Conservation (phyloP, 2,329 filamentous ascomycete genomes). For the Aspergillus niger region DNA sequence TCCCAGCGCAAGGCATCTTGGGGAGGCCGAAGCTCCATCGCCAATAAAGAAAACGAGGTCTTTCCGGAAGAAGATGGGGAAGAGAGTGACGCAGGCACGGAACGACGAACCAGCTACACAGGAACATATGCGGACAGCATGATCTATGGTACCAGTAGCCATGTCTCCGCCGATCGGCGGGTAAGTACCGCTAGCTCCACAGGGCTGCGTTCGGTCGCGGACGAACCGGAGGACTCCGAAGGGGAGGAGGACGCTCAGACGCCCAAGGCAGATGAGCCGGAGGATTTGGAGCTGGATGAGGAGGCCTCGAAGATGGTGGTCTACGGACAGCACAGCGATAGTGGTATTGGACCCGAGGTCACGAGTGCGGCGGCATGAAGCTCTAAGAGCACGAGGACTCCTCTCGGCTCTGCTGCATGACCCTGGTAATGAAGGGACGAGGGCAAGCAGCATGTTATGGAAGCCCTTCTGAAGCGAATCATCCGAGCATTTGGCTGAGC, state of each 20-base stretch:
- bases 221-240: constrained; percentile 21
- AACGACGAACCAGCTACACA: constrained; percentile 47
- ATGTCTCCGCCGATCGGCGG: constrained; percentile 41
- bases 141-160: constrained; percentile 43
- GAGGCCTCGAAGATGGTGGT: constrained; percentile 32
- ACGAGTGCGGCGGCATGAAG: constrained; percentile 19
- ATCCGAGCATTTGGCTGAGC: constrained; percentile 15
- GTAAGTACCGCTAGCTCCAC: constrained; percentile 45
- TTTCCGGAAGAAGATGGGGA: constrained; percentile 62
- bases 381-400: not conserved
- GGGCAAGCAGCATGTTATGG: not conserved
- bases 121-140: constrained; percentile 47
- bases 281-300: constrained; percentile 22
- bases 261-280: constrained; percentile 20
- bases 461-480: constrained; percentile 26
- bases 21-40: constrained; percentile 54
- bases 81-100: constrained; percentile 55
- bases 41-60: constrained; percentile 64
- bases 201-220: constrained; percentile 25
- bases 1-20: constrained; percentile 69
- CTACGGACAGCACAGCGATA: constrained; percentile 32
- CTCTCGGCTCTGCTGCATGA: not conserved
- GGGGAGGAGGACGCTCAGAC: constrained; percentile 17
- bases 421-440: not conserved
- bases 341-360: constrained; percentile 34